Percentiles rank a stretch among this genome's conserved stretches.
phyloP scores from a whole-genome alignment of 208 protist genomes.

The Strigomonas galati region DNA sequence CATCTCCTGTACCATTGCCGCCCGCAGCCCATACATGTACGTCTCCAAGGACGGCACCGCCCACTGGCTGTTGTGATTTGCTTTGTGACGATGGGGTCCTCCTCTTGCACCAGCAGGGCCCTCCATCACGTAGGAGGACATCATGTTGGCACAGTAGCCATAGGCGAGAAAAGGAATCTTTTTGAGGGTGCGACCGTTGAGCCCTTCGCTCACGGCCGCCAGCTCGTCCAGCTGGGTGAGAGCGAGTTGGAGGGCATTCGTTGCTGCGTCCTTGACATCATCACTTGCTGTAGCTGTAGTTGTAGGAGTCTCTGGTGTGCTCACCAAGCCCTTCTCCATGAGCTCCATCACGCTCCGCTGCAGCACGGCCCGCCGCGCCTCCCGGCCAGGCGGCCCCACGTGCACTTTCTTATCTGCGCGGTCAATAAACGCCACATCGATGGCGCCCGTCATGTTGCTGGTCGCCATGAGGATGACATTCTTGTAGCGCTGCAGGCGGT shows the following conservation, averaged over 20 bases:
- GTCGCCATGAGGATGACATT: conserved; percentile 96
- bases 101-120: not conserved
- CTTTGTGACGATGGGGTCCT: not conserved
- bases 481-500: conserved; percentile 72
- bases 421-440: conserved; percentile 95
- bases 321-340: conserved; percentile 26
- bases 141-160: conserved; percentile 21
- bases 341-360: conserved; percentile 77
- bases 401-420: conserved; percentile 94
- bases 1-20: conserved; percentile 8
- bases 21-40: conserved; percentile 12
- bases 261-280: not conserved
- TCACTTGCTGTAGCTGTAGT: not conserved
- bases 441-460: conserved; percentile 94
- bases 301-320: not conserved
- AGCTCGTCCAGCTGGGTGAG: conserved; percentile 24
- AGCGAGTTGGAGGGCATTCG: not conserved
- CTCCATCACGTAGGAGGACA: not conserved
- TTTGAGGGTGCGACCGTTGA: conserved; percentile 90
- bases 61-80: not conserved
- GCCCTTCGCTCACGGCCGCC: conserved; percentile 43
- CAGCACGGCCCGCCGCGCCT: conserved; percentile 77
- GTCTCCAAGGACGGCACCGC: not conserved
- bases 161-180: conserved; percentile 92
- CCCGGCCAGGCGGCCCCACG: conserved; percentile 85